phyloP scores from a whole-genome alignment of 768 basidiomycete genomes.

The Mycena haematopus region DNA sequence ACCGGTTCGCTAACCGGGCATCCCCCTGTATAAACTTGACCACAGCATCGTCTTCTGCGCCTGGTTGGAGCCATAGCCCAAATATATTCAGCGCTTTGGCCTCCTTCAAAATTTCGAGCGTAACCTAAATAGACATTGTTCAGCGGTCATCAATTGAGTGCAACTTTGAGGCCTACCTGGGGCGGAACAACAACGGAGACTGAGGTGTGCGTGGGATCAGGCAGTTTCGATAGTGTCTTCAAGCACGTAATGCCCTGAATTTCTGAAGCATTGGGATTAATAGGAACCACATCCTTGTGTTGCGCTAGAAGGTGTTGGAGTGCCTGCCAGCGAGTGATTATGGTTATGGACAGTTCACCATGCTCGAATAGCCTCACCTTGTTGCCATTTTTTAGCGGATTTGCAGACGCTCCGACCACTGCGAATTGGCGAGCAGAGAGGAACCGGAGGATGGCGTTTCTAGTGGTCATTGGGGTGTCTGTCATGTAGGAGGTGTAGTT shows the following conservation, averaged over 20 bases:
- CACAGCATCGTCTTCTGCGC: slow-evolving; percentile 57
- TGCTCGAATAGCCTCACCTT: neutral
- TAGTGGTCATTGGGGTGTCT: slow-evolving; percentile 9
- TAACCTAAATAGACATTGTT: slow-evolving; percentile 43
- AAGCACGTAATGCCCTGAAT: slow-evolving; percentile 54
- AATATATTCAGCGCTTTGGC: slow-evolving; percentile 52
- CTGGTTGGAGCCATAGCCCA: slow-evolving; percentile 71
- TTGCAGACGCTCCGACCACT: neutral
- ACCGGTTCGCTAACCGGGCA: neutral
- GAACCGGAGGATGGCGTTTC: neutral
- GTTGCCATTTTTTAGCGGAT: neutral
- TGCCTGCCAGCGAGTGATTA: slow-evolving; percentile 40
- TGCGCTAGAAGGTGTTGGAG: slow-evolving; percentile 58
- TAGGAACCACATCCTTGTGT: slow-evolving; percentile 53
- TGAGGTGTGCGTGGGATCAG: slow-evolving; percentile 49
- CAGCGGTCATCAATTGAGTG: neutral
- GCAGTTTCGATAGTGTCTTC: slow-evolving; percentile 46
- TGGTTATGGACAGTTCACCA: neutral
- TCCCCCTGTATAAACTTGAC: slow-evolving; percentile 21
- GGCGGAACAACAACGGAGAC: slow-evolving; percentile 57
- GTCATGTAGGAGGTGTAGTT: neutral
- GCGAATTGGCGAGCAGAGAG: neutral
- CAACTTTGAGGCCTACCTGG: slow-evolving; percentile 35
- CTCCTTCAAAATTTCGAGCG: slow-evolving; percentile 53
- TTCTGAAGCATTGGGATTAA: slow-evolving; percentile 52